Evolutionary conservation across 1,284 basidiomycete species (phyloP).

Genomic region (Cutaneotrichosporon arboriforme): DNA sequence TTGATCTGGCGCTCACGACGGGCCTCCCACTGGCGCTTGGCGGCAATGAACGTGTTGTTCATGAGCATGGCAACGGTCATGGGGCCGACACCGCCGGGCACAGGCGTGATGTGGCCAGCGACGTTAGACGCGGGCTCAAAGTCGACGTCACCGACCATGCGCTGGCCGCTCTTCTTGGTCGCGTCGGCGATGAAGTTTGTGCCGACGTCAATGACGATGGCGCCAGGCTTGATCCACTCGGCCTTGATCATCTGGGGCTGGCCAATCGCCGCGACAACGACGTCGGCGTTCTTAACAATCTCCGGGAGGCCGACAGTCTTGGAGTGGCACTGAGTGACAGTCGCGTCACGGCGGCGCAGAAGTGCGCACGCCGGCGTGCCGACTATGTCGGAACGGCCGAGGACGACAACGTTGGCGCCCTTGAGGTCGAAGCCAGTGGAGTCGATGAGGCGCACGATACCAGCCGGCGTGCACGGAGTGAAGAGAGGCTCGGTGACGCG

Average conservation of each 20-base stretch:
- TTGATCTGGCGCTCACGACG: constrained; percentile 61
- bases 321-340: constrained; percentile 97
- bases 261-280: constrained; percentile 90
- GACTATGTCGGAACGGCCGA: constrained; percentile 97
- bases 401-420: constrained; percentile 80
- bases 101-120: constrained; percentile 90
- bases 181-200: constrained; percentile 92
- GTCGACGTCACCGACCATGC: constrained; percentile 94
- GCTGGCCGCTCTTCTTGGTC: constrained; percentile 90
- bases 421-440: constrained; percentile 68
- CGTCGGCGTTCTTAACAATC: constrained; percentile 81
- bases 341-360: constrained; percentile 84
- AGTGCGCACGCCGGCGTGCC: constrained; percentile 91
- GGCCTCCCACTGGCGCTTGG: constrained; percentile 71
- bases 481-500: constrained; percentile 87
- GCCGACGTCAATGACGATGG: constrained; percentile 91
- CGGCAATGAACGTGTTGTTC: constrained; percentile 85
- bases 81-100: constrained; percentile 96
- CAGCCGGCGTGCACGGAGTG: constrained; percentile 91
- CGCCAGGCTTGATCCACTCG: constrained; percentile 92
- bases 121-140: constrained; percentile 69
- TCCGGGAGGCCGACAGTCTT: constrained; percentile 72
- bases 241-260: constrained; percentile 85
- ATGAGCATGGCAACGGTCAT: constrained; percentile 99
- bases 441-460: constrained; percentile 84